Evolutionary conservation across 1,284 basidiomycete species (phyloP), one percentile per base, ranked within the genome.

Genomic region (Apiotrichum siamense): DNA sequence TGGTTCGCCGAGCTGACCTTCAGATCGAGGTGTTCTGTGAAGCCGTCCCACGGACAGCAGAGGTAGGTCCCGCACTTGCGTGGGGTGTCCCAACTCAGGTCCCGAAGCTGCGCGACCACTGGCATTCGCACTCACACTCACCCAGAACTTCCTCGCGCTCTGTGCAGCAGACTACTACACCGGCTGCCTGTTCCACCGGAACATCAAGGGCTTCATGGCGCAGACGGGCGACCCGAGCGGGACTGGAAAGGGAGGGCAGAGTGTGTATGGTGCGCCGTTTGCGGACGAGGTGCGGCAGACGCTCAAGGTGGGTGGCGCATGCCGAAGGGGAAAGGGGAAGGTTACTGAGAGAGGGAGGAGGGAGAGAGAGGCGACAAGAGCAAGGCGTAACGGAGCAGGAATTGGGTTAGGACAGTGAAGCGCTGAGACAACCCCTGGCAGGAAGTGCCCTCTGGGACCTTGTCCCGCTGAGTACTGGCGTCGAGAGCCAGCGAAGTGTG

Each of bases 11-110:
- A 21, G 33, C 15, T 38, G 18, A 42, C 44, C 45, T 12, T 41
- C 67, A 97, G 91, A 84, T 97, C 59, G 94, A 98, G 75, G 74
- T 98, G 23, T 98, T 97, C 75, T 97, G 94, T 75, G 94, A 98
- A 73, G 84, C 90, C 9, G 88, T 91, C 17, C 94, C 94, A 13
- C 88, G 90, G 66, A 80, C 92, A 18, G 90, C 93, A 56, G 93
- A 98, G 78, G 90, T 89, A 59, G 20, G 76, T 66, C 13, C 7
- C 11, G 20, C n/a, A n/a, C n/a, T n/a, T n/a, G n/a, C n/a, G n/a
- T n/a, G n/a, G n/a, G n/a, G n/a, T n/a, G n/a, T n/a, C n/a, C n/a
- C n/a, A n/a, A n/a, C n/a, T n/a, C n/a, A 15, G 33, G 15, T 31
- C 7, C 9, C 29, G 29, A 31, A 7, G 7, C 29, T 31, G 29